phyloP scores from a whole-genome alignment of 2,329 filamentous ascomycete species.

The Ophiosphaerella herpotricha region DNA sequence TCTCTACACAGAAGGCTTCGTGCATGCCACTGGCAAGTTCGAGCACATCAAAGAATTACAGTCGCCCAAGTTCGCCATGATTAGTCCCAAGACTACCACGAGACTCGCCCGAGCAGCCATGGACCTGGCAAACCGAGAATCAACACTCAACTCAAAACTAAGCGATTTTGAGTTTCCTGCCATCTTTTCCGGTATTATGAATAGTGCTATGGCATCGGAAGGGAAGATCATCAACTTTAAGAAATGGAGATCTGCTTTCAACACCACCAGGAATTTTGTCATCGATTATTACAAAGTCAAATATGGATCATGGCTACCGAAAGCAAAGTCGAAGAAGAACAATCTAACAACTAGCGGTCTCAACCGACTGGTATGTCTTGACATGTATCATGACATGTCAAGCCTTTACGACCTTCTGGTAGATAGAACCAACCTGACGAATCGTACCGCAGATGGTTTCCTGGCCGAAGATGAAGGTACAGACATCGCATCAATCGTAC shows the following conservation, averaged over 20 bases:
- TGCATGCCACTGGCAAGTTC: slow-evolving; percentile 86
- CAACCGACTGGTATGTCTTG: slow-evolving; percentile 79
- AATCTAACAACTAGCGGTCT: slow-evolving; percentile 82
- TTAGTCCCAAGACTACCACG: slow-evolving; percentile 73
- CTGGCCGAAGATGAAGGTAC: slow-evolving; percentile 60
- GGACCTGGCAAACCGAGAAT: slow-evolving; percentile 74
- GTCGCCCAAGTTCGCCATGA: slow-evolving; percentile 69
- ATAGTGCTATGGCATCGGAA: slow-evolving; percentile 77
- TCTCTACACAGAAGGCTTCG: slow-evolving; percentile 89
- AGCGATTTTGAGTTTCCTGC: slow-evolving; percentile 90
- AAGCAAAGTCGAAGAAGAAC: slow-evolving; percentile 90
- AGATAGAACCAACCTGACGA: slow-evolving; percentile 77
- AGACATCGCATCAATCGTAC: slow-evolving; percentile 62
- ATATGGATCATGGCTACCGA: slow-evolving; percentile 85
- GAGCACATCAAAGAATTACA: slow-evolving; percentile 72
- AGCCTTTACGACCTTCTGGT: slow-evolving; percentile 87
- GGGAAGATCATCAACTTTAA: slow-evolving; percentile 82
- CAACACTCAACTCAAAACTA: slow-evolving; percentile 72
- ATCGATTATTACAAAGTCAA: slow-evolving; percentile 70
- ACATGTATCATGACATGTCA: slow-evolving; percentile 84
- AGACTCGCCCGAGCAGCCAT: slow-evolving; percentile 82
- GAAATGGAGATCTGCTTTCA: slow-evolving; percentile 77
- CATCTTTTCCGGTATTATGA: slow-evolving; percentile 84
- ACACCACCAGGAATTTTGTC: slow-evolving; percentile 74
- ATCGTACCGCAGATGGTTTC: slow-evolving; percentile 73